These are phyloP conservation scores for Candida ficus DNA, from an alignment of 805 yeast species.

Conservation along the genomic window DNA sequence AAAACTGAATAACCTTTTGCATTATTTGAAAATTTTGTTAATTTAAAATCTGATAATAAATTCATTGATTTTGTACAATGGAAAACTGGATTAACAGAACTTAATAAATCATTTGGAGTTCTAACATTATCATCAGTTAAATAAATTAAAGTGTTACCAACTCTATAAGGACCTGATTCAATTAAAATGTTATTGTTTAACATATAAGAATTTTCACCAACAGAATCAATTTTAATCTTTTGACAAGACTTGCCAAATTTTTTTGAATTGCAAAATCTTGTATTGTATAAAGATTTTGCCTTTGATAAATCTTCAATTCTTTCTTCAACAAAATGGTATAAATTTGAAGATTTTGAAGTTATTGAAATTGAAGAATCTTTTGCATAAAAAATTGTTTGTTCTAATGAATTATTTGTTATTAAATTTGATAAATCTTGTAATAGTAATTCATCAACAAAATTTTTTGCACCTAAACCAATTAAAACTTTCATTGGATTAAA, in stretches of 20 bases:
- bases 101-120: constrained; percentile 59
- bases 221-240: constrained; percentile 41
- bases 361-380: constrained; percentile 22
- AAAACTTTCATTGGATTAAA: constrained; percentile 56
- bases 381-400: constrained; percentile 62
- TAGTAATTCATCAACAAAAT: constrained; percentile 64
- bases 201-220: constrained; percentile 26
- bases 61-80: constrained; percentile 62
- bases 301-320: constrained; percentile 29
- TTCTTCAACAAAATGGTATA: constrained; percentile 62
- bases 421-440: constrained; percentile 52
- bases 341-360: constrained; percentile 32
- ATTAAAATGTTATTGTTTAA: constrained; percentile 57
- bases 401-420: constrained; percentile 45
- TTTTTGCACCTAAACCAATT: constrained; percentile 52
- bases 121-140: constrained; percentile 53
- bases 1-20: constrained; percentile 66
- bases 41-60: constrained; percentile 46
- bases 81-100: constrained; percentile 58
- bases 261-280: constrained; percentile 51
- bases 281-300: constrained; percentile 33
- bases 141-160: constrained; percentile 67
- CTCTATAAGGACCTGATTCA: constrained; percentile 35
- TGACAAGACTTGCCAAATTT: constrained; percentile 60
- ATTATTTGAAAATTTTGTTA: constrained; percentile 50